These are phyloP conservation scores for Plasmodium billcollinsi DNA, from an alignment of 169 alveolate species.

Conservation along the genomic window DNA sequence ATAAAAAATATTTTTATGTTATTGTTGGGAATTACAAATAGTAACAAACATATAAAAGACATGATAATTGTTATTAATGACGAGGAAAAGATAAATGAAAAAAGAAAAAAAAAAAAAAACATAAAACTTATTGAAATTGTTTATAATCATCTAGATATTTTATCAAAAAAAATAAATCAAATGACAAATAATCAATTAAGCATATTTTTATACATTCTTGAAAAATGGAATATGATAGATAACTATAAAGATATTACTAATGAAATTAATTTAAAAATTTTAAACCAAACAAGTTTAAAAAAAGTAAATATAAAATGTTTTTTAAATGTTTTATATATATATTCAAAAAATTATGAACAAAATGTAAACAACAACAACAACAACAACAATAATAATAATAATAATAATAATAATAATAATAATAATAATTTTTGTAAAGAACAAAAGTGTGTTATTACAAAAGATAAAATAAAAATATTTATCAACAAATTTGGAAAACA, in stretches of 20 bases:
- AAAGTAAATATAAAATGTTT: conserved; percentile 30
- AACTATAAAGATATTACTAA: conserved; percentile 20
- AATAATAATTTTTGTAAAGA: neutral
- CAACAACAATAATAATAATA: neutral
- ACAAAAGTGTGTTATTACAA: neutral
- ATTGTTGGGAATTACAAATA: conserved; percentile 46
- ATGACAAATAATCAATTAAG: conserved; percentile 49
- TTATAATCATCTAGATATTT: conserved; percentile 17
- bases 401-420: neutral
- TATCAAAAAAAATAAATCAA: conserved; percentile 25
- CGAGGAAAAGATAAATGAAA: neutral
- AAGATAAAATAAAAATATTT: conserved; percentile 9
- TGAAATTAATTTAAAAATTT: conserved; percentile 28
- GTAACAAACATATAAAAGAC: conserved; percentile 7
- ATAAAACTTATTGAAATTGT: conserved; percentile 13
- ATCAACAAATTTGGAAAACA: conserved; percentile 12
- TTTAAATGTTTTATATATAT: conserved; percentile 20
- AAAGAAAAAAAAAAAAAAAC: neutral
- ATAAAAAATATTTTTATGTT: conserved; percentile 30
- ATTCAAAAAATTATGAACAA: conserved; percentile 6
- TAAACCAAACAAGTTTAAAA: conserved; percentile 13
- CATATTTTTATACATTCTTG: conserved; percentile 35
- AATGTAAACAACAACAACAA: neutral
- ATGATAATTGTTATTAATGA: neutral
- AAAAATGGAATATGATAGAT: conserved; percentile 27